Evolutionary conservation across 2,329 filamentous ascomycete species (phyloP), one percentile per base, ranked within the genome.

Genomic region (Huntiella savannae): DNA sequence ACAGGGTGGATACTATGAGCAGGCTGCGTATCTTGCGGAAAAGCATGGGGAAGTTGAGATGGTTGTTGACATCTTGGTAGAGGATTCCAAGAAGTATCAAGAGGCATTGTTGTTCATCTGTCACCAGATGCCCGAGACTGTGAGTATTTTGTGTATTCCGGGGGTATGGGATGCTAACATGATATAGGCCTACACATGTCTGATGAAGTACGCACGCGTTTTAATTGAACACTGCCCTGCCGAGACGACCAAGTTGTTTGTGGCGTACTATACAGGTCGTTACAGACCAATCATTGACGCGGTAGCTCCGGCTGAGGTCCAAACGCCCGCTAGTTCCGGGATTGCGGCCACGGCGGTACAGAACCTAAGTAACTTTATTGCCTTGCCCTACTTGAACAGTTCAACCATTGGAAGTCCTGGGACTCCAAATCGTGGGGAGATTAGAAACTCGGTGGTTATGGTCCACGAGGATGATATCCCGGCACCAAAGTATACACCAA

Each of bases 201-300:
- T 98, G 46, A 88, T 94, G 77, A 96, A 93, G 59, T 98, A 95
- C 57, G 87, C 91, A 2, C 78, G 86, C 43, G 84, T 95, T 0
- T 67, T 98, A 1, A 73, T 98, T 32, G 83, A 91, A 54, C 77
- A 98, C 60, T 88, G 85, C 53, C 78, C 88, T 1, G 67, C 75
- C 50, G 77, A 85, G 47, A 82, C 87, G 0, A 95, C 88, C 0
- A 76, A 82, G 50, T 59, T 98, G 0, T 96, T 98, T 57, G 84
- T 94, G 51, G 82, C 91, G 46, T 98, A 96, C 59, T 98, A 95
- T 58, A 94, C 84, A 0, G 86, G 85, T 17, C 73, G 73, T 49
- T 98, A 87, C 58, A 70, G 68, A 45, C 83, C 85, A 0, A 82
- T 76, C 55, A 72, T 80, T 46, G 63, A 43, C 16, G 33, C 28